Conservation (phyloP, 768 basidiomycete genomes). For the Boletus subcaerulescens region DNA sequence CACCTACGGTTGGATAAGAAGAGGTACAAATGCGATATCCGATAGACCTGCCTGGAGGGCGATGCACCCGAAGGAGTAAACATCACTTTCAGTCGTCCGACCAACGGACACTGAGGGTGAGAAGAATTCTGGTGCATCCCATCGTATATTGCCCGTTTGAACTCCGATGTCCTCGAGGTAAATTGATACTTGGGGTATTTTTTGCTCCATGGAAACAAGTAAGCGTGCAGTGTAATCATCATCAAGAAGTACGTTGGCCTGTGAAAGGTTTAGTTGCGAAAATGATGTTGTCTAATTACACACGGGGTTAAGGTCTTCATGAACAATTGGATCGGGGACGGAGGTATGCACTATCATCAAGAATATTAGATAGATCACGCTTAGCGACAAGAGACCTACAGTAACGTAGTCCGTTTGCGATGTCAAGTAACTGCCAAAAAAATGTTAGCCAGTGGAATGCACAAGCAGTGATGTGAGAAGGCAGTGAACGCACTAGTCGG, state of each 20-base stretch:
- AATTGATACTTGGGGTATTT: neutral
- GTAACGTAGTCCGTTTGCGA: neutral
- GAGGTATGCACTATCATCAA: neutral
- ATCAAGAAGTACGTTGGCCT: neutral
- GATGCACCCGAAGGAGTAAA: slow-evolving; percentile 3
- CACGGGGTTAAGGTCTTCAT: neutral
- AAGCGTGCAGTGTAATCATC: neutral
- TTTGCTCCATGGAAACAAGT: neutral
- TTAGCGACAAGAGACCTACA: neutral
- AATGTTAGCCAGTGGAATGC: neutral
- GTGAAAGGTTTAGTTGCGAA: neutral
- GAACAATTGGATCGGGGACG: neutral
- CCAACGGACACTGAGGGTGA: neutral
- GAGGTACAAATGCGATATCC: neutral
- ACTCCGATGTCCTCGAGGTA: neutral
- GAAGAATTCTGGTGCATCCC: neutral
- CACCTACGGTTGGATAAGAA: neutral
- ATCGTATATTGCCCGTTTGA: neutral
- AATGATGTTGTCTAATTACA: neutral
- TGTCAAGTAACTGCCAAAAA: neutral
- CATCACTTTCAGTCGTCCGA: neutral
- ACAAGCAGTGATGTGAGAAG: no score
- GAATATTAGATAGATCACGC: neutral
- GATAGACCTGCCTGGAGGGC: neutral
- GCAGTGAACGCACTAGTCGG: neutral